A percentile compares a stretch with the other conserved stretches of the same genome.
phyloP scores from a whole-genome alignment of 805 yeast genomes.

The Yarrowia sp. region DNA sequence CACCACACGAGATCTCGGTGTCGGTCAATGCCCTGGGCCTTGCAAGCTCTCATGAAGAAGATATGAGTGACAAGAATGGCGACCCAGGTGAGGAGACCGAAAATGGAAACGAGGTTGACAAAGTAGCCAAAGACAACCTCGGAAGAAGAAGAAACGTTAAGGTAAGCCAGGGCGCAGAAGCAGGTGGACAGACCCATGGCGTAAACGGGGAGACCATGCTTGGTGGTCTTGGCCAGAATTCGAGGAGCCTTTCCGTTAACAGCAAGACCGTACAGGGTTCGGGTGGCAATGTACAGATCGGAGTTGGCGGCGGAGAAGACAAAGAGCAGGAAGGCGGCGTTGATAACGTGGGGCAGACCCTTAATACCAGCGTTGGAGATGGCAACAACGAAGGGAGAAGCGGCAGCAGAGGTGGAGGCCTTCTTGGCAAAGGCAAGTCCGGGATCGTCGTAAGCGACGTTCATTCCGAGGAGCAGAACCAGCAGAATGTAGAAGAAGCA shows the following conservation, averaged over 20 bases:
- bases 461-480: conserved; percentile 63
- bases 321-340: conserved; percentile 72
- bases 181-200: conserved; percentile 51
- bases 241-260: conserved; percentile 73
- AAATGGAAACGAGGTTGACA: conserved; percentile 70
- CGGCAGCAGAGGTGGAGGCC: conserved; percentile 54
- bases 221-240: conserved; percentile 62
- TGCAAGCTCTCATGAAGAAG: conserved; percentile 60
- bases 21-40: conserved; percentile 64
- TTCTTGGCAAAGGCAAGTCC: conserved; percentile 46
- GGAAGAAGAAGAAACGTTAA: conserved; percentile 61
- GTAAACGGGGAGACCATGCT: conserved; percentile 66
- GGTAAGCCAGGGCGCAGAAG: conserved; percentile 66
- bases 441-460: conserved; percentile 60
- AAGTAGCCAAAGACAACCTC: conserved; percentile 56
- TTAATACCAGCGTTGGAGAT: conserved; percentile 61
- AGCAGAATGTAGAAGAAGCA: conserved; percentile 60
- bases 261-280: conserved; percentile 71
- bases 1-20: conserved; percentile 52
- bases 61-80: conserved; percentile 66
- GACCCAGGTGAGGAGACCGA: conserved; percentile 73
- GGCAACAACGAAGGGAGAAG: conserved; percentile 85
- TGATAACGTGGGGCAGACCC: conserved; percentile 71
- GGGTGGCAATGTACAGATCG: conserved; percentile 71
- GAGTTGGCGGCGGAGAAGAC: conserved; percentile 82